Conservation (phyloP, 2,329 filamentous ascomycete species). For the Trichoderma aggressivum region DNA sequence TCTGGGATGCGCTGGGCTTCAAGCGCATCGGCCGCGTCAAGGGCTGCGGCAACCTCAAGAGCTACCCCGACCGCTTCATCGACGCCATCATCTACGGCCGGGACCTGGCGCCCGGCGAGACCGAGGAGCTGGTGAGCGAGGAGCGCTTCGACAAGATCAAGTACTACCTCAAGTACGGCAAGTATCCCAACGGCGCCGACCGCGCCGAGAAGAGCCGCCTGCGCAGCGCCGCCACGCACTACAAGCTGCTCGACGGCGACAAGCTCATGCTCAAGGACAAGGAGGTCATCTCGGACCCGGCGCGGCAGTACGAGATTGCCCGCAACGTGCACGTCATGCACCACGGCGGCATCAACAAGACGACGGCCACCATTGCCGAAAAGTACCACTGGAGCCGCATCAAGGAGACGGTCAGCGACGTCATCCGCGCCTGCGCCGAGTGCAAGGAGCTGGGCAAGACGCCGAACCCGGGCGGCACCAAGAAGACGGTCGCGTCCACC, state of each 20-base stretch:
- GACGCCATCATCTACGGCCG: constrained; percentile 78
- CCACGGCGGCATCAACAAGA: constrained; percentile 97
- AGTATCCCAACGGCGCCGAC: constrained; percentile 90
- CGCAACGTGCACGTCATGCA: constrained; percentile 67
- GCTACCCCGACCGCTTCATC: constrained; percentile 64
- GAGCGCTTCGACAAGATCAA: constrained; percentile 98
- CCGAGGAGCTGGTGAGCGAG: constrained; percentile 83
- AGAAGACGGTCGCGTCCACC: constrained; percentile 19
- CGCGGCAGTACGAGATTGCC: constrained; percentile 87
- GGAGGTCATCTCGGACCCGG: constrained; percentile 89
- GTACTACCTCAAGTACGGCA: constrained; percentile 91
- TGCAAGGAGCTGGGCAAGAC: constrained; percentile 78
- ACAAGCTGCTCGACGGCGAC: constrained; percentile 75
- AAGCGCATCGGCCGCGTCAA: constrained; percentile 85
- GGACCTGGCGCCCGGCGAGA: constrained; percentile 55
- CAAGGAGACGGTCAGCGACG: constrained; percentile 93
- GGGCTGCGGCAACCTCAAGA: constrained; percentile 65
- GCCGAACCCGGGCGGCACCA: constrained; percentile 31
- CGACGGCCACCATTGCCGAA: constrained; percentile 88
- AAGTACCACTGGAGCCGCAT: constrained; percentile 97
- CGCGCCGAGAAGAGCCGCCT: constrained; percentile 93
- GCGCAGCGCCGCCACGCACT: constrained; percentile 89
- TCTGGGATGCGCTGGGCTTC: constrained; percentile 90
- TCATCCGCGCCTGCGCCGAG: constrained; percentile 85
- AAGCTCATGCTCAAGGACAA: constrained; percentile 97